A percentile compares a stretch with the other conserved stretches of the same genome.
Conservation (phyloP, 345 rosid genomes). For the Salix dunnii region DNA sequence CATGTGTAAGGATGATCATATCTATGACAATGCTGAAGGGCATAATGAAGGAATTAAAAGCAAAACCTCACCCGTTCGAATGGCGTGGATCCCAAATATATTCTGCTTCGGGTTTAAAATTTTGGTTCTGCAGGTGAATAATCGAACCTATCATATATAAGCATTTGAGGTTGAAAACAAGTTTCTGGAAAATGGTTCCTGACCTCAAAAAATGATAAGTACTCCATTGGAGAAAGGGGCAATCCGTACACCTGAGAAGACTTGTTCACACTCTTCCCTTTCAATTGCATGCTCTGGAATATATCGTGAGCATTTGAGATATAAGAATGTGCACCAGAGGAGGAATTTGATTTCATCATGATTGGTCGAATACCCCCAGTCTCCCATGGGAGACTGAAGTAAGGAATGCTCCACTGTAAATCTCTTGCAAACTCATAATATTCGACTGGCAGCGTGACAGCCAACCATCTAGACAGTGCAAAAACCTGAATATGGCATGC, state of each 20-base stretch:
- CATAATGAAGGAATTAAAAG: conserved; percentile 4
- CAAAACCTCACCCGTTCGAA: conserved; percentile 52
- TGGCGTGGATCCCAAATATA: conserved; percentile 40
- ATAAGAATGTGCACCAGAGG: conserved; percentile 41
- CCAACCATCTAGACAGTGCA: conserved; percentile 84
- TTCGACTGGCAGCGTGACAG: conserved; percentile 59
- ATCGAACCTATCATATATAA: background rate
- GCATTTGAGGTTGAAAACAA: background rate
- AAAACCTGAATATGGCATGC: conserved; percentile 87
- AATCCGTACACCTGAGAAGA: conserved; percentile 55
- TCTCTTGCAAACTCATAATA: conserved; percentile 70
- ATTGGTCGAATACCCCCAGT: conserved; percentile 44
- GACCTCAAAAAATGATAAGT: conserved; percentile 73
- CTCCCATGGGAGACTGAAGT: conserved; percentile 93
- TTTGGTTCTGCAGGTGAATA: conserved; percentile 53
- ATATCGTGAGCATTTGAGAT: conserved; percentile 24
- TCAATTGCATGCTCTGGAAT: conserved; percentile 22
- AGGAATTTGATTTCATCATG: conserved; percentile 55
- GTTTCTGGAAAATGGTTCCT: conserved; percentile 1
- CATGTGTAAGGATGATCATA: no score
- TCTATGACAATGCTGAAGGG: background rate
- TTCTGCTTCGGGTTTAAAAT: conserved; percentile 70
- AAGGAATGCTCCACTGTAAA: conserved; percentile 84
- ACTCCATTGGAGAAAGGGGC: conserved; percentile 77
- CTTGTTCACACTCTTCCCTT: conserved; percentile 24